These are phyloP conservation scores for Wickerhamiella dianesei DNA, from an alignment of 805 yeast species.

Conservation along the genomic window DNA sequence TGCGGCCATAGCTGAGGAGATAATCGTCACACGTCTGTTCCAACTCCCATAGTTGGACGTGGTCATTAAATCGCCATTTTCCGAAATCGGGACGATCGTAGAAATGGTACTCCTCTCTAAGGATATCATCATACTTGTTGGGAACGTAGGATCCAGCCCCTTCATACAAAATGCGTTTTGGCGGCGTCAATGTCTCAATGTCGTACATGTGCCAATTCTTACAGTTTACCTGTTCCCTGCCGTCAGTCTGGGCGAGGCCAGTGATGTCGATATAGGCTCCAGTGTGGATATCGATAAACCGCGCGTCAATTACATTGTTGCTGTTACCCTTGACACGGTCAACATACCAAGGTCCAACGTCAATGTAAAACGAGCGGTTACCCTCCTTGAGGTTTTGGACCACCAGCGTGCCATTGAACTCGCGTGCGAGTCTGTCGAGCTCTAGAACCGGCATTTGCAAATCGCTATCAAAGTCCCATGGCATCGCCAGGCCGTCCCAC, in stretches of 20 bases:
- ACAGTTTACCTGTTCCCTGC: slow-evolving; percentile 29
- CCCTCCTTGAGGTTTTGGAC: slow-evolving; percentile 34
- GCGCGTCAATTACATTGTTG: slow-evolving; percentile 38
- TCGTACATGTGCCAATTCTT: slow-evolving; percentile 42
- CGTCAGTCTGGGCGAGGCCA: slow-evolving; percentile 30
- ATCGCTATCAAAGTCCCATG: slow-evolving; percentile 40
- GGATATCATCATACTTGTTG: slow-evolving; percentile 24
- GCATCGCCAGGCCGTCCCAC: slow-evolving; percentile 37
- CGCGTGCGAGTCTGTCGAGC: slow-evolving; percentile 33
- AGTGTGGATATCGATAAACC: slow-evolving; percentile 47
- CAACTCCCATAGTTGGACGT: slow-evolving; percentile 9
- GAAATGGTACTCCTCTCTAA: slow-evolving; percentile 28
- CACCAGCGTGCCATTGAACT: slow-evolving; percentile 35
- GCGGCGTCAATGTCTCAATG: slow-evolving; percentile 38
- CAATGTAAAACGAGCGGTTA: slow-evolving; percentile 34
- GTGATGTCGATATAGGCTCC: slow-evolving; percentile 49
- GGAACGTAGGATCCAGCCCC: slow-evolving; percentile 40
- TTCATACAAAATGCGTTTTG: slow-evolving; percentile 42
- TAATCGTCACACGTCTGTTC: slow-evolving; percentile 1
- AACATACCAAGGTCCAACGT: slow-evolving; percentile 36
- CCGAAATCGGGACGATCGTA: slow-evolving; percentile 13
- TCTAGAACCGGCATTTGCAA: slow-evolving; percentile 40
- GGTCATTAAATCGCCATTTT: slow-evolving; percentile 12
- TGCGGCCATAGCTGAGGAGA: not conserved
- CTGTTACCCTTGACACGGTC: slow-evolving; percentile 38